phyloP scores from a whole-genome alignment of 345 rosid species.

The Bruguiera parviflora region DNA sequence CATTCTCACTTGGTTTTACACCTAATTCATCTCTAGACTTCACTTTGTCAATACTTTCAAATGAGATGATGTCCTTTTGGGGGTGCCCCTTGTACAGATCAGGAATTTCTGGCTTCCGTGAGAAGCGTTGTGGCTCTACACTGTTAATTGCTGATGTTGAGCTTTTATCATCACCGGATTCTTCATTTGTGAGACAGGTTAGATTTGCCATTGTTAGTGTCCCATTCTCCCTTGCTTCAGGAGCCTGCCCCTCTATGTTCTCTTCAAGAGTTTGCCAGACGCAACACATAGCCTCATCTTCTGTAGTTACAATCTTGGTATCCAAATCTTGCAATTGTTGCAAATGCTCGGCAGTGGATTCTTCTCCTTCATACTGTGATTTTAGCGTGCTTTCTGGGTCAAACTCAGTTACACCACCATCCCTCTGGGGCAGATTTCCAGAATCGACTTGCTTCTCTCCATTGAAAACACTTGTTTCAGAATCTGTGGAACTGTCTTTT shows the following conservation, averaged over 20 bases:
- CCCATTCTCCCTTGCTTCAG: constrained; percentile 23
- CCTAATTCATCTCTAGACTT: constrained; percentile 22
- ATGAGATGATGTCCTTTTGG: neutral
- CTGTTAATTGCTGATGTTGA: constrained; percentile 22
- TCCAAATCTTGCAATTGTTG: constrained; percentile 32
- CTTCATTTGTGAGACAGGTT: constrained; percentile 12
- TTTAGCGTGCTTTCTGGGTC: constrained; percentile 17
- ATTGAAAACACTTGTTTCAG: constrained; percentile 42
- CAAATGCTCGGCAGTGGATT: constrained; percentile 23
- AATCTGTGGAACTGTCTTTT: constrained; percentile 48
- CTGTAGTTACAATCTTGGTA: constrained; percentile 22
- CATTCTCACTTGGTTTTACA: constrained; percentile 23
- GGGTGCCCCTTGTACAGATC: constrained; percentile 30
- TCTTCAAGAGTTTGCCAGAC: constrained; percentile 26
- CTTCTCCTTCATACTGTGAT: constrained; percentile 31
- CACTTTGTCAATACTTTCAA: constrained; percentile 18
- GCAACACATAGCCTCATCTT: constrained; percentile 22
- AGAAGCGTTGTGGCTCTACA: constrained; percentile 25
- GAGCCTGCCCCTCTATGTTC: constrained; percentile 22
- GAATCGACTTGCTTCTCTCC: constrained; percentile 39
- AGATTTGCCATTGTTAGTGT: constrained; percentile 16
- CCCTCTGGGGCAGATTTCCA: constrained; percentile 27
- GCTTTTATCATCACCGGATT: constrained; percentile 22
- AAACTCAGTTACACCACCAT: constrained; percentile 20
- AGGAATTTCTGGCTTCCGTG: constrained; percentile 25